Percentiles rank a stretch among this genome's conserved stretches.
These are phyloP conservation scores for Glaciozyma antarctica DNA, from an alignment of 768 basidiomycete species.

Conservation along the genomic window DNA sequence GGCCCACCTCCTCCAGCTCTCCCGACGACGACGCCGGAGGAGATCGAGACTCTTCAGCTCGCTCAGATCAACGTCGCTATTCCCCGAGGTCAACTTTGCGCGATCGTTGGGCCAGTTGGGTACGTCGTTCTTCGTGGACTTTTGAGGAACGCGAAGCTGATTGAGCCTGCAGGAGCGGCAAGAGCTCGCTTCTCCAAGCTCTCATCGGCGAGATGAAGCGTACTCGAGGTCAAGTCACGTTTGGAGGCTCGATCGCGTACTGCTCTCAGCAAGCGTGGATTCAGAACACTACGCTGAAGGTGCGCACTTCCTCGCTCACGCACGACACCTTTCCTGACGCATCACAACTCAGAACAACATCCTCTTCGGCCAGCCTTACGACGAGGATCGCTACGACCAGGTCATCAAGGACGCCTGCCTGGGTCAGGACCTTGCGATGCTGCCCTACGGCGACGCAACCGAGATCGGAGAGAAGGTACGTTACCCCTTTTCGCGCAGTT, in stretches of 20 bases:
- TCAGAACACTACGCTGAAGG: conserved; percentile 62
- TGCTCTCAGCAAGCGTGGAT: conserved; percentile 62
- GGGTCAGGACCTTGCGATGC: conserved; percentile 24
- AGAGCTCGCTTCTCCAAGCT: conserved; percentile 60
- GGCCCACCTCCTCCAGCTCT: neutral
- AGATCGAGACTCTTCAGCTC: conserved; percentile 51
- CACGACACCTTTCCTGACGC: neutral
- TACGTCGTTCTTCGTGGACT: neutral
- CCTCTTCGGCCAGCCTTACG: conserved; percentile 73
- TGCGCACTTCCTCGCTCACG: neutral
- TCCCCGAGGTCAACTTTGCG: conserved; percentile 63
- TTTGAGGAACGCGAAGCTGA: neutral
- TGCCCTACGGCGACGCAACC: conserved; percentile 28
- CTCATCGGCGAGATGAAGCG: conserved; percentile 75
- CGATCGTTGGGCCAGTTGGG: conserved; percentile 69
- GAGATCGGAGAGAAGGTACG: conserved; percentile 56
- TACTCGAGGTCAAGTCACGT: conserved; percentile 55
- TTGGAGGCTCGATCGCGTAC: conserved; percentile 46
- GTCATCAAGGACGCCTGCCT: conserved; percentile 16
- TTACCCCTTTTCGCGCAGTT: neutral
- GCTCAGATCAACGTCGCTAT: conserved; percentile 56
- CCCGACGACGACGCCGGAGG: neutral
- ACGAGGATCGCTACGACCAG: conserved; percentile 49
- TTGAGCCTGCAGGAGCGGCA: conserved; percentile 38
- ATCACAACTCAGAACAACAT: conserved; percentile 54